These are phyloP conservation scores for Gracilaria domingensis DNA, from an alignment of 23 red algal species.

Conservation along the genomic window DNA sequence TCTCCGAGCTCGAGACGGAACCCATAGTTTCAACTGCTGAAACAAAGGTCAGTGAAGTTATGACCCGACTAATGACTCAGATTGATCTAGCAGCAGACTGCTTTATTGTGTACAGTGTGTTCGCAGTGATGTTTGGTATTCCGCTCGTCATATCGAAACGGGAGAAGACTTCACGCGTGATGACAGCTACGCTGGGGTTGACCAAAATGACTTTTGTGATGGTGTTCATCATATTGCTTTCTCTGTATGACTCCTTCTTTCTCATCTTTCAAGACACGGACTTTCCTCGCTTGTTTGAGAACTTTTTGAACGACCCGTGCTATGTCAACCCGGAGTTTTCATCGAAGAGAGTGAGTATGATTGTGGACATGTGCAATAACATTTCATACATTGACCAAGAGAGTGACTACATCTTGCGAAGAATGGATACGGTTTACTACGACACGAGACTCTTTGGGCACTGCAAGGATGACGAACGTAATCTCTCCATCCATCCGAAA, in stretches of 20 bases:
- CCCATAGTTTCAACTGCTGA: slow-evolving; percentile 51
- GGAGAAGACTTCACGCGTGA: slow-evolving; percentile 49
- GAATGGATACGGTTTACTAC: slow-evolving; percentile 74
- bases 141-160: slow-evolving; percentile 61
- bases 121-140: slow-evolving; percentile 48
- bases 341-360: slow-evolving; percentile 23
- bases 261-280: slow-evolving; percentile 54
- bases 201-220: slow-evolving; percentile 68
- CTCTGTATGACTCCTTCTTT: slow-evolving; percentile 52
- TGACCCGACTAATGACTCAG: slow-evolving; percentile 22
- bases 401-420: slow-evolving; percentile 30
- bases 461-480: slow-evolving; percentile 45
- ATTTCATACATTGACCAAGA: slow-evolving; percentile 51
- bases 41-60: slow-evolving; percentile 1
- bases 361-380: slow-evolving; percentile 63
- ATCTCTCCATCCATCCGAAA: slow-evolving; percentile 36
- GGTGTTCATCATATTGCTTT: slow-evolving; percentile 46
- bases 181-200: slow-evolving; percentile 59
- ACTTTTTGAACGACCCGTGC: slow-evolving; percentile 71
- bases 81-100: slow-evolving; percentile 54
- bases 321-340: slow-evolving; percentile 69
- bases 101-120: slow-evolving; percentile 56
- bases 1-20: slow-evolving; percentile 11
- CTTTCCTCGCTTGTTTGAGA: slow-evolving; percentile 53
- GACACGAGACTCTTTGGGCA: slow-evolving; percentile 62